phyloP scores from a whole-genome alignment of 2,329 filamentous ascomycete genomes.

The Talaromyces albobiverticillius region DNA sequence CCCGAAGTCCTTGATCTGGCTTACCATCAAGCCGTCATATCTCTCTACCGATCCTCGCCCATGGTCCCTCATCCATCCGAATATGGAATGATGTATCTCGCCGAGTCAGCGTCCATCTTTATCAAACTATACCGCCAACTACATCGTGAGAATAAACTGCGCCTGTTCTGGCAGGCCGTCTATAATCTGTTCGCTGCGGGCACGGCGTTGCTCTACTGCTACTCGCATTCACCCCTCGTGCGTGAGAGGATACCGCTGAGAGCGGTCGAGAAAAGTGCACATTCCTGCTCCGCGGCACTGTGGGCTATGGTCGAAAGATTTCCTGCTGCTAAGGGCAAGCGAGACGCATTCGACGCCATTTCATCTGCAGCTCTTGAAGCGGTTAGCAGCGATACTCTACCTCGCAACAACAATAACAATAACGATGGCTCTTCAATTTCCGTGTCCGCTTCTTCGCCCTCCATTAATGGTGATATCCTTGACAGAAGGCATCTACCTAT shows the following conservation, averaged over 20 bases:
- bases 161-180: background rate
- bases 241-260: background rate
- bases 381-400: background rate
- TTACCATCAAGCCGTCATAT: background rate
- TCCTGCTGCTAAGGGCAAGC: conserved; percentile 19
- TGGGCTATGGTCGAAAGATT: conserved; percentile 24
- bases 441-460: background rate
- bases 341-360: conserved; percentile 18
- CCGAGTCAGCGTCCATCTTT: background rate
- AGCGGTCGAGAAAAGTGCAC: background rate
- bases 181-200: background rate
- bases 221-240: background rate
- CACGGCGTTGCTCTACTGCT: background rate
- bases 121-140: background rate
- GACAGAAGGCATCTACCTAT: background rate
- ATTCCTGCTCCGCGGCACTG: conserved; percentile 19
- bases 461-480: background rate
- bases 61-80: background rate
- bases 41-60: background rate
- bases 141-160: background rate
- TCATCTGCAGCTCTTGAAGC: conserved; percentile 9
- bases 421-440: background rate
- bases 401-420: background rate
- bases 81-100: background rate
- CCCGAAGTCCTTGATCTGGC: background rate